Conservation (phyloP, 192 early-diverging fungal species). For the Spinellus fusiger region DNA sequence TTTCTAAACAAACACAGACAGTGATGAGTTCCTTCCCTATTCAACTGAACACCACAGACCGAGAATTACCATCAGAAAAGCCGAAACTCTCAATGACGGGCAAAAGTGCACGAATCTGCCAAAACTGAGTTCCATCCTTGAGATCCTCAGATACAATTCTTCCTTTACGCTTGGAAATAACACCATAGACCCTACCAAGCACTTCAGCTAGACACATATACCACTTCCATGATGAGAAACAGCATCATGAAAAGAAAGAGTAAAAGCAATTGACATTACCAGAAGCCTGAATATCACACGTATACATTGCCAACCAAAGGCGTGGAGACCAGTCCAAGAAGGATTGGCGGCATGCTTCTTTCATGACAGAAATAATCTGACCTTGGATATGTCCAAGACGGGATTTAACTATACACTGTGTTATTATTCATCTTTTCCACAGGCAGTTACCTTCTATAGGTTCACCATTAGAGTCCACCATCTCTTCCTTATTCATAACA, state of each 20-base stretch:
- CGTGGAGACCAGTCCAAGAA: conserved; percentile 95
- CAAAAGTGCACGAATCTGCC: conserved; percentile 76
- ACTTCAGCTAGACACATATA: conserved; percentile 59
- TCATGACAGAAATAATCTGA: conserved; percentile 82
- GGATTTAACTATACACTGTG: conserved; percentile 20
- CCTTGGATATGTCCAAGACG: conserved; percentile 56
- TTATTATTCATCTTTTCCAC: background rate
- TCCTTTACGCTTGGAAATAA: conserved; percentile 85
- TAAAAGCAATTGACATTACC: conserved; percentile 39
- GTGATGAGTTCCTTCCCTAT: background rate
- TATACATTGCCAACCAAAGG: conserved; percentile 93
- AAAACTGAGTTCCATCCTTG: conserved; percentile 97
- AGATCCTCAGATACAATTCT: conserved; percentile 93
- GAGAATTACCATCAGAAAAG: conserved; percentile 81
- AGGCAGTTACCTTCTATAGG: conserved; percentile 27
- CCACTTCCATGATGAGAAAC: background rate
- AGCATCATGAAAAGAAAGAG: background rate
- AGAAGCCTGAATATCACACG: conserved; percentile 94
- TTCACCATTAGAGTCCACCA: conserved; percentile 19
- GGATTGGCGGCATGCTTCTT: conserved; percentile 73
- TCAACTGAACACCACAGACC: background rate
- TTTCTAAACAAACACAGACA: conserved; percentile 50
- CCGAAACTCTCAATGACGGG: conserved; percentile 98
- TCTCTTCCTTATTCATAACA: conserved; percentile 29
- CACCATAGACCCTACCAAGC: conserved; percentile 93